A percentile compares a stretch with the other conserved stretches of the same genome.
phyloP scores from a whole-genome alignment of 140 eudicot genomes.

The Stevia rebaudiana region DNA sequence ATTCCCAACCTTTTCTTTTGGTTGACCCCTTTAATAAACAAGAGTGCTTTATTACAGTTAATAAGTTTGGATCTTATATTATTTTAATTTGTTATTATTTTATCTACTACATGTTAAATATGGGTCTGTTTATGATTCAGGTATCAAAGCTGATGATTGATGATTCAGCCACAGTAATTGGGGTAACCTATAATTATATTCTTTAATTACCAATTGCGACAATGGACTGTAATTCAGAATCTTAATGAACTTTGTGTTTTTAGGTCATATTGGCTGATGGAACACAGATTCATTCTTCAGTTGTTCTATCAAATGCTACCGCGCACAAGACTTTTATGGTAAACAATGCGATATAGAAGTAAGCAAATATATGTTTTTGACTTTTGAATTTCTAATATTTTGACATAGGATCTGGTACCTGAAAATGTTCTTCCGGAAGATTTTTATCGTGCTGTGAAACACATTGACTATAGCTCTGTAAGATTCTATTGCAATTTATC shows the following conservation, averaged over 20 bases:
- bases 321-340: slow-evolving; percentile 91
- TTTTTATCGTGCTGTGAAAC: slow-evolving; percentile 58
- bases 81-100: not conserved
- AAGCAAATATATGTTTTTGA: not conserved
- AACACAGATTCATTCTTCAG: slow-evolving; percentile 58
- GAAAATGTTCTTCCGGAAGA: slow-evolving; percentile 68
- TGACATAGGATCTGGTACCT: slow-evolving; percentile 77
- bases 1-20: not conserved
- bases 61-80: not conserved
- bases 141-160: slow-evolving; percentile 71
- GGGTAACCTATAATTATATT: slow-evolving; percentile 49
- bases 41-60: not conserved
- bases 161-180: slow-evolving; percentile 66
- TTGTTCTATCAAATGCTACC: slow-evolving; percentile 92
- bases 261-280: slow-evolving; percentile 92
- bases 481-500: slow-evolving; percentile 25
- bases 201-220: not conserved
- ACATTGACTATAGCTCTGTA: slow-evolving; percentile 85
- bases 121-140: slow-evolving; percentile 34
- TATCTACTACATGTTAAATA: slow-evolving; percentile 6
- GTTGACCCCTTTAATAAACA: not conserved
- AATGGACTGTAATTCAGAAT: slow-evolving; percentile 9
- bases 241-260: slow-evolving; percentile 27
- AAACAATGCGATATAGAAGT: slow-evolving; percentile 20
- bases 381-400: slow-evolving; percentile 5